Evolutionary conservation across 1,284 basidiomycete species (phyloP).

Genomic region (Cryptococcus floricola): DNA sequence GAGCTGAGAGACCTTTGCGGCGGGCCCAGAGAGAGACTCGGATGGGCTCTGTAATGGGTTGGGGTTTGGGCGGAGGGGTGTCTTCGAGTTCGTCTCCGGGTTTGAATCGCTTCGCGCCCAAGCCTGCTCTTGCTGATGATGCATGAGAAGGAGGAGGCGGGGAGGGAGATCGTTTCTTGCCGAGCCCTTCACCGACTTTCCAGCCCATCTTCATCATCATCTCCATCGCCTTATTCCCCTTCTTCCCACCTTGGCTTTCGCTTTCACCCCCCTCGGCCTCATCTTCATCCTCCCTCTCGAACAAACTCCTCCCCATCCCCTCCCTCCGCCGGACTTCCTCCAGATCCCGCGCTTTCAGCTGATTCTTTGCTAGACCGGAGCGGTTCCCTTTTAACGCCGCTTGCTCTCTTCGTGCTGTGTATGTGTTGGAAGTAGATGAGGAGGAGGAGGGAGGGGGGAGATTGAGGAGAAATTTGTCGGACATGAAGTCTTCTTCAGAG

Average conservation of each 20-base stretch:
- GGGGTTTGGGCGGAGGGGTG: neutral
- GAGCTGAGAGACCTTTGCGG: slow-evolving; percentile 35
- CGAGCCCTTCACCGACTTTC: slow-evolving; percentile 46
- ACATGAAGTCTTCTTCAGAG: slow-evolving; percentile 51
- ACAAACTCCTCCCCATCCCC: slow-evolving; percentile 38
- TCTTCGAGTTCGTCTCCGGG: slow-evolving; percentile 15
- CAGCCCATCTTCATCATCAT: slow-evolving; percentile 51
- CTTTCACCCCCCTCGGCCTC: neutral
- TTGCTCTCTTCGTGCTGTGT: slow-evolving; percentile 28
- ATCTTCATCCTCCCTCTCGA: slow-evolving; percentile 14
- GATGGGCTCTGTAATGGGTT: slow-evolving; percentile 37
- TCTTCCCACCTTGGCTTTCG: neutral
- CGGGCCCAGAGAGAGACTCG: slow-evolving; percentile 47
- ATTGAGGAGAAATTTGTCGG: slow-evolving; percentile 48
- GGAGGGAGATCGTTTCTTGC: slow-evolving; percentile 25
- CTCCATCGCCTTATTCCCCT: slow-evolving; percentile 40
- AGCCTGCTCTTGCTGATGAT: neutral
- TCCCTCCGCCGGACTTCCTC: slow-evolving; percentile 37
- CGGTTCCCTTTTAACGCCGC: slow-evolving; percentile 24
- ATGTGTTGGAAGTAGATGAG: slow-evolving; percentile 3
- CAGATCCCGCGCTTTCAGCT: slow-evolving; percentile 23
- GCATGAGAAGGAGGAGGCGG: slow-evolving; percentile 5
- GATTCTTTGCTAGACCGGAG: slow-evolving; percentile 32
- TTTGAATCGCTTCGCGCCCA: slow-evolving; percentile 9
- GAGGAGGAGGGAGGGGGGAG: slow-evolving; percentile 8